These are phyloP conservation scores for Sporothrix luriei DNA, from an alignment of 2,329 filamentous ascomycete genomes.

Conservation along the genomic window DNA sequence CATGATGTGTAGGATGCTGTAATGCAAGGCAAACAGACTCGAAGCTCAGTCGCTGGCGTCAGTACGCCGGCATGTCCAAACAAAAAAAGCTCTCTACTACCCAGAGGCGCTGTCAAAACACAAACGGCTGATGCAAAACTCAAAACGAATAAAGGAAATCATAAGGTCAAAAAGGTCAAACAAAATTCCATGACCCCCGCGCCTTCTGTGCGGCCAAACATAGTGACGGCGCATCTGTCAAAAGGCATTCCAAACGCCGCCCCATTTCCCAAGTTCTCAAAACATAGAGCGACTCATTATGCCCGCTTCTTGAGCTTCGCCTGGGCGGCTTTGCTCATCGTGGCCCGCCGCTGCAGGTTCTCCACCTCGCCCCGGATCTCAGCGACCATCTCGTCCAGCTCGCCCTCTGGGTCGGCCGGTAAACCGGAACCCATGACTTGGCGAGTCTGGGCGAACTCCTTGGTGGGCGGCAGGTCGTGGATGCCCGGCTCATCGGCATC, in stretches of 20 bases:
- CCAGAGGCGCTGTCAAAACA: not conserved
- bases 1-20: too few species aligned
- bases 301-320: constrained; percentile 22
- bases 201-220: too few species aligned
- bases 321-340: constrained; percentile 34
- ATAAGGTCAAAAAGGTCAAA: too few species aligned
- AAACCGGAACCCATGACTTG: constrained; percentile 56
- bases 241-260: constrained; percentile 11
- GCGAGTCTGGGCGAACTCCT: constrained; percentile 27
- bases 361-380: constrained; percentile 77
- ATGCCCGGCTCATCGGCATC: constrained; percentile 18
- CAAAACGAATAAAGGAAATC: too few species aligned
- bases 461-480: constrained; percentile 32
- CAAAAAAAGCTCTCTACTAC: too few species aligned
- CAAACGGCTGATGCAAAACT: too few species aligned
- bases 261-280: not conserved
- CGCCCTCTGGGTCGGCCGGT: constrained; percentile 71
- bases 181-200: too few species aligned
- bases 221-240: not conserved
- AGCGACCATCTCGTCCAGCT: constrained; percentile 75
- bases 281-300: not conserved
- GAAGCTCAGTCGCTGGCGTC: too few species aligned
- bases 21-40: too few species aligned
- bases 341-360: constrained; percentile 46
- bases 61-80: not conserved